phyloP scores from a whole-genome alignment of 2,329 filamentous ascomycete species.

The Nemania sp. region DNA sequence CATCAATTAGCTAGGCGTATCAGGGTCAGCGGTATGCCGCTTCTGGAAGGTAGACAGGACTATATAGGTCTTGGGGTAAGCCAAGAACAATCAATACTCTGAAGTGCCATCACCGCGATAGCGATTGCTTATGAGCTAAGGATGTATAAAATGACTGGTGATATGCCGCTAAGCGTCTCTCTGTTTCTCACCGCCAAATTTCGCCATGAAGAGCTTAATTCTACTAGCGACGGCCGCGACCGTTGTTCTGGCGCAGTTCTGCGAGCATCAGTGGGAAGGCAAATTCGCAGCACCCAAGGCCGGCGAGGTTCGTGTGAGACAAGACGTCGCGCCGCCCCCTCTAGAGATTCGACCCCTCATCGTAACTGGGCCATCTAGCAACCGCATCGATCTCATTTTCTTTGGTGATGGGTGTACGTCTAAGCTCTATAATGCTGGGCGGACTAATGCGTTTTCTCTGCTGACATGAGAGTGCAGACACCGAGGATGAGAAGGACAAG shows the following conservation, averaged over 20 bases:
- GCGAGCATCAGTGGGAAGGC: constrained; percentile 51
- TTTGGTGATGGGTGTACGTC: constrained; percentile 50
- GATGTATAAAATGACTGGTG: constrained; percentile 11
- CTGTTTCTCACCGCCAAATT: neutral
- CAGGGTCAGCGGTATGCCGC: constrained; percentile 18
- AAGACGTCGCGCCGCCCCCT: constrained; percentile 44
- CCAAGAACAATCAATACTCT: constrained; percentile 22
- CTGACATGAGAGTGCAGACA: constrained; percentile 42
- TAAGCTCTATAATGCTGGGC: neutral
- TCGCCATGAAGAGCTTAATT: constrained; percentile 38
- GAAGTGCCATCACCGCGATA: neutral
- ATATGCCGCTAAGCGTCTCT: neutral
- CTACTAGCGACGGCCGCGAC: constrained; percentile 27
- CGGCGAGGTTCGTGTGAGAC: constrained; percentile 39
- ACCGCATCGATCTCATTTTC: constrained; percentile 51
- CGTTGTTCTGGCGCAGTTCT: constrained; percentile 43
- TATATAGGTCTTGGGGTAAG: constrained; percentile 23
- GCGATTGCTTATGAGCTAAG: neutral
- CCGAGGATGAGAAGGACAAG: constrained; percentile 49
- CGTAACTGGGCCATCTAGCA: constrained; percentile 48
- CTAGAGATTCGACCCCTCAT: constrained; percentile 51
- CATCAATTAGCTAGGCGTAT: constrained; percentile 18
- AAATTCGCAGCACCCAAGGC: constrained; percentile 44
- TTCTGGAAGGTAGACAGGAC: constrained; percentile 30
- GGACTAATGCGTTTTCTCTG: neutral